A percentile compares a stretch with the other conserved stretches of the same genome.
Evolutionary conservation across 2,329 filamentous ascomycete species (phyloP).

Genomic region (Conoideocrella luteorostrata): DNA sequence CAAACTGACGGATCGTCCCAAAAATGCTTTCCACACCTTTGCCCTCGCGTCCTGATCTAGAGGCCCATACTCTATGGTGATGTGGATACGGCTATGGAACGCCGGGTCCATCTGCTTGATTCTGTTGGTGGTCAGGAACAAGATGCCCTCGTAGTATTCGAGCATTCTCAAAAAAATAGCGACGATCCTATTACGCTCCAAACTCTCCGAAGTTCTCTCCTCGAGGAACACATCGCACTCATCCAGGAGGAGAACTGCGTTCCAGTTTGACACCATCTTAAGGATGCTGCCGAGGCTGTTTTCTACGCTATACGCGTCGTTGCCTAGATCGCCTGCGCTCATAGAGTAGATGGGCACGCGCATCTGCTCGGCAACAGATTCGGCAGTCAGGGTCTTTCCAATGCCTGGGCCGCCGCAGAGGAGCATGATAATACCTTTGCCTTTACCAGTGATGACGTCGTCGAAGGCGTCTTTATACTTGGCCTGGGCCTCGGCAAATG

Average conservation of each 20-base stretch:
- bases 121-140: constrained; percentile 44
- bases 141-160: constrained; percentile 42
- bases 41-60: constrained; percentile 30
- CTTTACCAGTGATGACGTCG: constrained; percentile 48
- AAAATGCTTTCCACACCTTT: constrained; percentile 34
- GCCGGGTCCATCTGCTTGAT: constrained; percentile 38
- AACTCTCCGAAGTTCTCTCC: constrained; percentile 26
- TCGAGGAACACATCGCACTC: constrained; percentile 39
- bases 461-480: constrained; percentile 37
- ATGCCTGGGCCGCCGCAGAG: constrained; percentile 42
- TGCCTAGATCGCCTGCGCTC: constrained; percentile 64
- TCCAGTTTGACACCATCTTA: constrained; percentile 58
- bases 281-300: constrained; percentile 45
- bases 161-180: constrained; percentile 36
- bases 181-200: constrained; percentile 27
- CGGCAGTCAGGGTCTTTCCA: constrained; percentile 44
- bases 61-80: constrained; percentile 39
- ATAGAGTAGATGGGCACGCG: constrained; percentile 44
- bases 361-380: constrained; percentile 43
- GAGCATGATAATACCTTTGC: constrained; percentile 42
- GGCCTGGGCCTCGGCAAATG: constrained; percentile 42
- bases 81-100: constrained; percentile 42
- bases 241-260: constrained; percentile 30
- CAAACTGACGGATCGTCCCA: constrained; percentile 20
- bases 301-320: constrained; percentile 58